These are phyloP conservation scores for Cryptosporidium bovis DNA, from an alignment of 169 alveolate species.

Conservation along the genomic window DNA sequence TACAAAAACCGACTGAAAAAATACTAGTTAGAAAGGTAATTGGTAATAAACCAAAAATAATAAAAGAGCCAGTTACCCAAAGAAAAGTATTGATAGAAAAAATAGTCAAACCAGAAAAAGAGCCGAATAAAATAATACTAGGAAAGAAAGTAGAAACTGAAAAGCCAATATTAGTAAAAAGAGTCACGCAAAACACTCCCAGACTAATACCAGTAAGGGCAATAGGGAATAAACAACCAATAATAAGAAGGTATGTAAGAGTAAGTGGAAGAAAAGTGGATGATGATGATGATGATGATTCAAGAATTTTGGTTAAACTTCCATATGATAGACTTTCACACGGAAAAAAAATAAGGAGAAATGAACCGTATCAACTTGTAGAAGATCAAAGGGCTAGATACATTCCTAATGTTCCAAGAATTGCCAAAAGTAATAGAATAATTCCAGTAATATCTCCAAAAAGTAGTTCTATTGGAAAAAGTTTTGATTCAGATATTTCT, in stretches of 20 bases:
- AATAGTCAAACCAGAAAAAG: background rate
- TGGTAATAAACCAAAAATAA: too few relatives aligned
- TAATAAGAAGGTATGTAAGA: background rate
- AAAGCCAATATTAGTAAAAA: background rate
- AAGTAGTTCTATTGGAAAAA: background rate
- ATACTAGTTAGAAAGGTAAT: too few relatives aligned
- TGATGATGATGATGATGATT: slow-evolving; percentile 9
- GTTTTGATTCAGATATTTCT: background rate
- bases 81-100: background rate
- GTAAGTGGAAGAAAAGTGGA: background rate
- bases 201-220: background rate
- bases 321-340: background rate
- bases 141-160: background rate
- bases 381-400: slow-evolving; percentile 27
- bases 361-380: slow-evolving; percentile 39
- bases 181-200: background rate
- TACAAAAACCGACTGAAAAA: too few relatives aligned
- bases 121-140: slow-evolving; percentile 2
- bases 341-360: slow-evolving; percentile 10
- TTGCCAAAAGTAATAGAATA: background rate
- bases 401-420: slow-evolving; percentile 48
- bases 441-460: background rate
- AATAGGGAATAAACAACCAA: background rate
- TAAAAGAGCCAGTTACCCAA: too few relatives aligned
- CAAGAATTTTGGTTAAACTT: background rate